Evolutionary conservation across 2,329 filamentous ascomycete species (phyloP).

Genomic region (Sporothrix brunneoviolacea): DNA sequence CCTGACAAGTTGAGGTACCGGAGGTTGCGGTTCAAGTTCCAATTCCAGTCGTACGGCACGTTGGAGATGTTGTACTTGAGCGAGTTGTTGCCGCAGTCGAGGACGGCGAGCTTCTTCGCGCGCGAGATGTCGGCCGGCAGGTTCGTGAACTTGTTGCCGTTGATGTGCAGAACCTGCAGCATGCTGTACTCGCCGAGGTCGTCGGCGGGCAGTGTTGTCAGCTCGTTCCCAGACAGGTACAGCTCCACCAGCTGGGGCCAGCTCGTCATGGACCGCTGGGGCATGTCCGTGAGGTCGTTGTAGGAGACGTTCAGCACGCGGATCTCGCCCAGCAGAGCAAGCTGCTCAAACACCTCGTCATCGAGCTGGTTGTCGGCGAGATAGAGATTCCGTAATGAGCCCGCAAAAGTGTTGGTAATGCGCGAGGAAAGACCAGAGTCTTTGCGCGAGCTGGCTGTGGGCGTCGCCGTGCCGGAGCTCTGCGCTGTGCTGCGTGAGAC

Average conservation of each 20-base stretch:
- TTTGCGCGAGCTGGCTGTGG: constrained; percentile 59
- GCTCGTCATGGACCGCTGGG: constrained; percentile 75
- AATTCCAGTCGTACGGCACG: constrained; percentile 99
- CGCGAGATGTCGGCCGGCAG: constrained; percentile 92
- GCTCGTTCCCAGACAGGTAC: constrained; percentile 89
- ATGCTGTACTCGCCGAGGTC: constrained; percentile 86
- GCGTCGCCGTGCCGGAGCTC: constrained; percentile 44
- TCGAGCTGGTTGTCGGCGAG: constrained; percentile 91
- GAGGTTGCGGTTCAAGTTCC: constrained; percentile 95
- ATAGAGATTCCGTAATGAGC: constrained; percentile 75
- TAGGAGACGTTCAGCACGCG: constrained; percentile 89
- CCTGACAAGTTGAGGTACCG: constrained; percentile 94
- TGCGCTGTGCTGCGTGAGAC: constrained; percentile 56
- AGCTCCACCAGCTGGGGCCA: constrained; percentile 89
- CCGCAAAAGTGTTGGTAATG: constrained; percentile 79
- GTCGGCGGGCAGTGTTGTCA: constrained; percentile 85
- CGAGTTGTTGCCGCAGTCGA: constrained; percentile 91
- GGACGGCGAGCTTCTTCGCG: constrained; percentile 80
- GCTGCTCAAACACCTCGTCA: constrained; percentile 90
- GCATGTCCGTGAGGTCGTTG: constrained; percentile 89
- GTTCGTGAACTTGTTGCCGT: constrained; percentile 96
- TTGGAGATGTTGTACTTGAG: constrained; percentile 99
- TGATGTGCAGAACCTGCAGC: constrained; percentile 86
- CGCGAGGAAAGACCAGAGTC: constrained; percentile 81
- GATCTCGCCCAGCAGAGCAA: constrained; percentile 74